phyloP scores from a whole-genome alignment of 2,329 filamentous ascomycete species.

The Ambrosiella cleistominuta region DNA sequence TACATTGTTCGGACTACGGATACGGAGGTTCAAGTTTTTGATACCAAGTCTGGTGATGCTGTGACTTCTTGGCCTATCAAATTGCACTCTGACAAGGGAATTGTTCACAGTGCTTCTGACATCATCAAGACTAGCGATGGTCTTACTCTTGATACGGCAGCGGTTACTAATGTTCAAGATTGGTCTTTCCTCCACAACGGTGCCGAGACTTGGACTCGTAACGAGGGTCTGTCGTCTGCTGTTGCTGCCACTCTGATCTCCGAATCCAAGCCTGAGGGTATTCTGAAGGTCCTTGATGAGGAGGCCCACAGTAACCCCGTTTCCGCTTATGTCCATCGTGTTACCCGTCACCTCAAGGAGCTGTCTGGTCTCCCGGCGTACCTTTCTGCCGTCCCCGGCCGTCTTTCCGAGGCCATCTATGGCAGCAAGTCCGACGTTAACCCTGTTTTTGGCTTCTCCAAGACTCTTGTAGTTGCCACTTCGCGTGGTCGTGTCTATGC shows the following conservation, averaged over 20 bases:
- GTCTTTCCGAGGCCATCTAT: constrained; percentile 47
- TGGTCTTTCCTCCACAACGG: constrained; percentile 78
- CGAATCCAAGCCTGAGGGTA: constrained; percentile 50
- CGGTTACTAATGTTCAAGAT: constrained; percentile 38
- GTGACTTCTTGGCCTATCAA: constrained; percentile 57
- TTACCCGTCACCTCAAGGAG: constrained; percentile 66
- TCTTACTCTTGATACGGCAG: constrained; percentile 56
- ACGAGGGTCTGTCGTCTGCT: constrained; percentile 67
- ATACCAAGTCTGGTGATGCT: constrained; percentile 59
- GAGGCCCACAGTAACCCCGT: constrained; percentile 71
- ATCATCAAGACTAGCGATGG: constrained; percentile 53
- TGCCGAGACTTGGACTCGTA: constrained; percentile 59
- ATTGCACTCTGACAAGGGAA: constrained; percentile 24
- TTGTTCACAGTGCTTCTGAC: constrained; percentile 60
- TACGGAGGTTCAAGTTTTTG: constrained; percentile 55
- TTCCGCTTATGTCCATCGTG: constrained; percentile 71
- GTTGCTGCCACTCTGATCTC: constrained; percentile 68
- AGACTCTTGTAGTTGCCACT: constrained; percentile 66
- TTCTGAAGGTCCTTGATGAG: constrained; percentile 66
- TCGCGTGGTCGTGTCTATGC: constrained; percentile 62
- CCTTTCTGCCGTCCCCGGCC: constrained; percentile 49
- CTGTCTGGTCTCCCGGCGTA: constrained; percentile 60
- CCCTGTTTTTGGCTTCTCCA: constrained; percentile 65
- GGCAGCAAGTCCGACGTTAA: constrained; percentile 27
- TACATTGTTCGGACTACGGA: constrained; percentile 74